Percentiles rank a stretch among this genome's conserved stretches.
Conservation (phyloP, 331 rosid genomes). For the Pyracantha coccinea region DNA sequence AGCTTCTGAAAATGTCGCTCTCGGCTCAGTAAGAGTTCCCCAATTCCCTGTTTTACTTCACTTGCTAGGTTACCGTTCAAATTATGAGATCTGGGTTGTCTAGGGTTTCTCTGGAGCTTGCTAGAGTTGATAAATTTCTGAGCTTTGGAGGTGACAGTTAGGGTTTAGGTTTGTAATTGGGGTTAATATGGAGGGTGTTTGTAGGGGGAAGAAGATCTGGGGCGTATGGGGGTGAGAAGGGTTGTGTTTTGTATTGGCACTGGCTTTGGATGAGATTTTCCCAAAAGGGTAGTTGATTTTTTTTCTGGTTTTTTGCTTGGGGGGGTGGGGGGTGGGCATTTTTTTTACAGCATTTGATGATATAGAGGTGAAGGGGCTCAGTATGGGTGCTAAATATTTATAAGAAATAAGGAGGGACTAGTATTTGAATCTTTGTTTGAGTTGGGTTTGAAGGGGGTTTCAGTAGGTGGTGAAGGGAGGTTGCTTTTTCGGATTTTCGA, state of each 20-base stretch:
- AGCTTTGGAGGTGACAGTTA: slow-evolving; percentile 5
- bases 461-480: slow-evolving; percentile 10
- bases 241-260: slow-evolving; percentile 36
- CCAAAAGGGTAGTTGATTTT: background rate
- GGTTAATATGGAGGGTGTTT: slow-evolving; percentile 16
- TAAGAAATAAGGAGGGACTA: background rate
- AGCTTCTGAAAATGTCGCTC: slow-evolving; percentile 3
- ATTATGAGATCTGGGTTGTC: slow-evolving; percentile 34
- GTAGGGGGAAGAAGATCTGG: slow-evolving; percentile 32
- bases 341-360: slow-evolving; percentile 8
- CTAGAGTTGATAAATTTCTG: background rate
- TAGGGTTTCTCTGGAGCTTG: slow-evolving; percentile 32
- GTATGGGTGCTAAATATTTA: background rate
- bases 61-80: background rate
- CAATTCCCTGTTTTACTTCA: background rate
- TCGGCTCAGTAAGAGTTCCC: slow-evolving; percentile 17
- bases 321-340: slow-evolving; percentile 32
- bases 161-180: slow-evolving; percentile 10
- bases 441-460: slow-evolving; percentile 2
- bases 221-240: slow-evolving; percentile 35
- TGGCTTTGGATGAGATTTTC: slow-evolving; percentile 48
- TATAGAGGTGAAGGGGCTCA: slow-evolving; percentile 4
- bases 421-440: slow-evolving; percentile 2
- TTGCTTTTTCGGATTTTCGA: background rate
- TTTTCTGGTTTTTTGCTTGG: slow-evolving; percentile 15